phyloP scores from a whole-genome alignment of 2,329 filamentous ascomycete genomes.

The Hymenotorrendiella dingleyae region DNA sequence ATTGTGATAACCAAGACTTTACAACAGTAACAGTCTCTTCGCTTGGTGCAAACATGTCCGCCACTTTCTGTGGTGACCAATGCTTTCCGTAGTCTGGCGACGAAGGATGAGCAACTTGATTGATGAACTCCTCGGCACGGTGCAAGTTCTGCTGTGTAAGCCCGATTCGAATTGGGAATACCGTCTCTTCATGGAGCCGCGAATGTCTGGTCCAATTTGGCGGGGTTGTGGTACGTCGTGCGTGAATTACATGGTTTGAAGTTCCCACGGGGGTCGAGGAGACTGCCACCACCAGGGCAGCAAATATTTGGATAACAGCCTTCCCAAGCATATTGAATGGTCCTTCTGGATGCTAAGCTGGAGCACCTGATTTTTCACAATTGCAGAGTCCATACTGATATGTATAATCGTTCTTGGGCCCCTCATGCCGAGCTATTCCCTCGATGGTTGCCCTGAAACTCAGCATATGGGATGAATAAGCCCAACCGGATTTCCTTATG shows the following conservation, averaged over 20 bases:
- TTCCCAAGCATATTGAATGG: conserved; percentile 21
- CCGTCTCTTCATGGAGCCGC: conserved; percentile 16
- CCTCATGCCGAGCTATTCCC: no score
- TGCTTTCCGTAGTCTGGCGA: conserved; percentile 42
- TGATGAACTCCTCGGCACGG: conserved; percentile 38
- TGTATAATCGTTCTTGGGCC: no score
- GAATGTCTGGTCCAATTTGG: conserved; percentile 18
- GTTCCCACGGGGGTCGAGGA: conserved; percentile 20
- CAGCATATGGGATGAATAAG: no score
- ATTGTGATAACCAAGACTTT: conserved; percentile 45
- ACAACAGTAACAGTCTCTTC: conserved; percentile 43
- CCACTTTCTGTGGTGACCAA: conserved; percentile 39
- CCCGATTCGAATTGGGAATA: conserved; percentile 33
- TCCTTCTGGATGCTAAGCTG: conserved; percentile 18
- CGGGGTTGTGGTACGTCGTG: conserved; percentile 18
- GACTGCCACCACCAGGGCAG: conserved; percentile 26
- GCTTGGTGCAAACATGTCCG: conserved; percentile 37
- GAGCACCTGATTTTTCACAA: conserved; percentile 17
- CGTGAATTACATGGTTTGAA: conserved; percentile 24
- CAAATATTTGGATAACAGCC: conserved; percentile 18
- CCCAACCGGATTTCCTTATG: no score
- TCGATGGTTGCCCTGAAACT: no score
- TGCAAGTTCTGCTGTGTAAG: conserved; percentile 42
- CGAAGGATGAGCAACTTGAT: conserved; percentile 38
- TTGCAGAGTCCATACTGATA: conserved; percentile 6